Percentiles rank a stretch among this genome's conserved stretches.
Evolutionary conservation across 108 stramenopile genomes (phyloP).

Genomic region (Pseudonitzschia pungens): DNA sequence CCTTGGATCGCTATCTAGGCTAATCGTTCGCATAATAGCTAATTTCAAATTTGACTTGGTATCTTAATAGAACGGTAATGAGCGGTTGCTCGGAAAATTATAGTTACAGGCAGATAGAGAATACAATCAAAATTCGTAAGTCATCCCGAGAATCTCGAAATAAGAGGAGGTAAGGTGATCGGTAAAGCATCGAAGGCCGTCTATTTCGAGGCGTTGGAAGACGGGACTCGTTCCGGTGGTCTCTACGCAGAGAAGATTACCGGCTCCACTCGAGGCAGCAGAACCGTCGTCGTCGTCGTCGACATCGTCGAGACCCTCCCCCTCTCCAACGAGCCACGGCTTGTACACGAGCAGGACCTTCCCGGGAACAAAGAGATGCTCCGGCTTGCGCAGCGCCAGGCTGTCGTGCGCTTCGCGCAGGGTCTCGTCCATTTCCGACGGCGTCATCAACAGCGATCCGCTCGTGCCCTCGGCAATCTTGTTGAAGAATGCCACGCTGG

Average conservation of each 20-base stretch:
- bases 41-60: no score
- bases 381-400: conserved; percentile 49
- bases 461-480: conserved; percentile 42
- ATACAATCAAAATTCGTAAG: conserved; percentile 21
- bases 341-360: conserved; percentile 50
- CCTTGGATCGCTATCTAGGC: no score
- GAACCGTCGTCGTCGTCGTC: not conserved
- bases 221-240: conserved; percentile 53
- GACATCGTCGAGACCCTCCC: not conserved
- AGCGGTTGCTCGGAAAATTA: no score
- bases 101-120: no score
- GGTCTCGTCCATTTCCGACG: conserved; percentile 36
- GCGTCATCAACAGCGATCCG: conserved; percentile 48
- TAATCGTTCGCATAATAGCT: no score
- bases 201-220: conserved; percentile 58
- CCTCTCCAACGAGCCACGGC: conserved; percentile 40
- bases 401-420: conserved; percentile 45
- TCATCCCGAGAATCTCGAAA: conserved; percentile 36
- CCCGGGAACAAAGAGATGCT: conserved; percentile 68
- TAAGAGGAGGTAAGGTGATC: conserved; percentile 70
- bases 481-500: conserved; percentile 47
- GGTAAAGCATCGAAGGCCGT: conserved; percentile 53
- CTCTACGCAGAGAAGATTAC: conserved; percentile 26
- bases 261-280: not conserved
- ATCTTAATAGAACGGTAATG: no score